Base-by-base conservation (phyloP, 495 filamentous ascomycete species). In the Corynascus novoguineensis region DNA sequence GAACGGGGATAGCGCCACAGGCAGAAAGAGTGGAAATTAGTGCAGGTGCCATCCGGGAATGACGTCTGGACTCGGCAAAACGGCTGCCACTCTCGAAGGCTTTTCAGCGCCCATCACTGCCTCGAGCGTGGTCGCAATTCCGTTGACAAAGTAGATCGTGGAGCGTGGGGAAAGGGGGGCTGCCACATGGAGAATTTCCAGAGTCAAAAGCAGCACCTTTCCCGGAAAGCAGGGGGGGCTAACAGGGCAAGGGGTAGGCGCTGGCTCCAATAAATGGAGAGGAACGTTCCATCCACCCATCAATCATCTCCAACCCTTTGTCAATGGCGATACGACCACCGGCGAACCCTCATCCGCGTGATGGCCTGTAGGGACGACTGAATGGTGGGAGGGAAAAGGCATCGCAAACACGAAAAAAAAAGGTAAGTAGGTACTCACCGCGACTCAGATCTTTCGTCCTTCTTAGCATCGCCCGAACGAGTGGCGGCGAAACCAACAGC, bases 21-120 rank as follows among this genome's bases (percentile, higher is more conserved):
- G 24, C 21, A 46, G 38, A 21, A 34, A 12, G 31, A 42, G 40
- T 41, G 48, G 53, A 57, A 57, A 57, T 57, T 55, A 49, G 35
- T n/a, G 40, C 41, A 27, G 11, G n/a, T 22, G 29, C 28, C 29
- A 11, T 19, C 29, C 15, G 51, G 40, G 34, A 8, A 34, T 27
- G 35, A 19, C 32, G 14, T 41, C 49, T 38, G 37, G 31, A 54
- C 35, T 28, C 34, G 12, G 32, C 31, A 28, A n/a, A 25, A 29
- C 15, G 22, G 3, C 31, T 46, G 42, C 53, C 48, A 52, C 46
- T 31, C 49, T 35, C 46, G 48, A 50, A 25, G 47, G 50, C 31
- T 4, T 11, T n/a, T 42, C 14, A 10, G 31, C 17, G 34, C 15
- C 17, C 21, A 14, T 32, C 50, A 10, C 27, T 25, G 28, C 10